These are phyloP conservation scores for Fusarium avenaceum DNA, from an alignment of 2,329 filamentous ascomycete genomes.

Conservation along the genomic window DNA sequence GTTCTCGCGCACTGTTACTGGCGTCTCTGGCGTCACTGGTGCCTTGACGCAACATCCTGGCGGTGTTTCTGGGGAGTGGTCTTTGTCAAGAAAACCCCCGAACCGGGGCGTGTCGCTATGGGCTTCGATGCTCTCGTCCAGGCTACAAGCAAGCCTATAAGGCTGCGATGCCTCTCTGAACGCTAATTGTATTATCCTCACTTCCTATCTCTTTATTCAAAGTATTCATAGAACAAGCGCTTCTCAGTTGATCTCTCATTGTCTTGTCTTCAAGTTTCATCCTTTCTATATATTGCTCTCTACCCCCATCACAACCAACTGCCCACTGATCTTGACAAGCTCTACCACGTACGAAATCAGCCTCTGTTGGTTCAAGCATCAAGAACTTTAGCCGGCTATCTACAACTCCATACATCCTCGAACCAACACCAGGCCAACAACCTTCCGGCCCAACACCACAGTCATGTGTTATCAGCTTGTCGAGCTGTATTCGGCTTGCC, in stretches of 20 bases:
- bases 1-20: constrained; percentile 48
- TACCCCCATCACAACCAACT: constrained; percentile 12
- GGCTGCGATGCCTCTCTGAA: constrained; percentile 64
- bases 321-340: constrained; percentile 11
- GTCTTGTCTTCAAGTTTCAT: constrained; percentile 23
- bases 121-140: constrained; percentile 43
- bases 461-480: constrained; percentile 89
- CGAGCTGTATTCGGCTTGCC: constrained; percentile 88
- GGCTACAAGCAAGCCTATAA: constrained; percentile 62
- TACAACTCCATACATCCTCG: constrained; percentile 20
- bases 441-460: constrained; percentile 34
- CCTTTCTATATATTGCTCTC: constrained; percentile 17
- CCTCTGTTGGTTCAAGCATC: constrained; percentile 17
- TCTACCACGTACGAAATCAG: constrained; percentile 12
- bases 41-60: constrained; percentile 47
- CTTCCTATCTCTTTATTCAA: constrained; percentile 41
- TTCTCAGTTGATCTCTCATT: constrained; percentile 19
- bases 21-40: constrained; percentile 50
- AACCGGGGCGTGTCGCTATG: constrained; percentile 42
- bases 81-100: constrained; percentile 28
- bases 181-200: constrained; percentile 48
- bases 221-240: constrained; percentile 30
- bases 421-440: constrained; percentile 36
- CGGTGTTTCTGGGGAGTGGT: constrained; percentile 32
- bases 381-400: constrained; percentile 10